Conservation (phyloP, 2,329 filamentous ascomycete species). For the Parascedosporium putredinis region DNA sequence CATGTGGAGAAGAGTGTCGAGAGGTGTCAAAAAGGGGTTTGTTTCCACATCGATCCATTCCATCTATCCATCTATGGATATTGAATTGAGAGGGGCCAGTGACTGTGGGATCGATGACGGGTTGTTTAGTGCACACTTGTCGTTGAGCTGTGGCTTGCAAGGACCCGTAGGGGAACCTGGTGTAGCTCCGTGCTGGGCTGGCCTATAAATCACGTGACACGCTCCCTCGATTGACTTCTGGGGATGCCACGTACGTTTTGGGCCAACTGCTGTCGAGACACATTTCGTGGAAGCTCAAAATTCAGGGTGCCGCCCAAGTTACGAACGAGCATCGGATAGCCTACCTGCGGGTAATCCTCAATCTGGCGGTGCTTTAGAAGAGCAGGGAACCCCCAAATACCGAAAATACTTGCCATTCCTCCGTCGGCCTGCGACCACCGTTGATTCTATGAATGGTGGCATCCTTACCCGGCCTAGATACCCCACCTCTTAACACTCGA, state of each 20-base stretch:
- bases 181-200: neutral
- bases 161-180: neutral
- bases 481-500: conserved; percentile 4
- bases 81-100: no score
- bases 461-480: neutral
- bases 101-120: no score
- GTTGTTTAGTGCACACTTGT: neutral
- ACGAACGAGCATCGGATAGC: conserved; percentile 4
- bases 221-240: neutral
- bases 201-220: conserved; percentile 3
- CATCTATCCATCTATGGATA: no score
- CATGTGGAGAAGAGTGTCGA: neutral
- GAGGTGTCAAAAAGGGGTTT: no score
- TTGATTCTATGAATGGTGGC: neutral
- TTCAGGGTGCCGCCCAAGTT: conserved; percentile 1
- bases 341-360: neutral
- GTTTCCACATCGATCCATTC: no score
- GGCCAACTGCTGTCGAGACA: conserved; percentile 4
- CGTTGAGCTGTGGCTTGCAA: neutral
- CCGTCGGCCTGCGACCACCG: neutral
- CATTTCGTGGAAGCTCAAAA: conserved; percentile 8
- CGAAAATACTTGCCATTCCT: neutral
- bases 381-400: no score
- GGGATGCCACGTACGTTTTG: conserved; percentile 8
- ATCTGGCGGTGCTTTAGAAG: neutral